A percentile compares a stretch with the other conserved stretches of the same genome.
phyloP scores from a whole-genome alignment of 2,329 filamentous ascomycete genomes.

The Didymella pomorum region DNA sequence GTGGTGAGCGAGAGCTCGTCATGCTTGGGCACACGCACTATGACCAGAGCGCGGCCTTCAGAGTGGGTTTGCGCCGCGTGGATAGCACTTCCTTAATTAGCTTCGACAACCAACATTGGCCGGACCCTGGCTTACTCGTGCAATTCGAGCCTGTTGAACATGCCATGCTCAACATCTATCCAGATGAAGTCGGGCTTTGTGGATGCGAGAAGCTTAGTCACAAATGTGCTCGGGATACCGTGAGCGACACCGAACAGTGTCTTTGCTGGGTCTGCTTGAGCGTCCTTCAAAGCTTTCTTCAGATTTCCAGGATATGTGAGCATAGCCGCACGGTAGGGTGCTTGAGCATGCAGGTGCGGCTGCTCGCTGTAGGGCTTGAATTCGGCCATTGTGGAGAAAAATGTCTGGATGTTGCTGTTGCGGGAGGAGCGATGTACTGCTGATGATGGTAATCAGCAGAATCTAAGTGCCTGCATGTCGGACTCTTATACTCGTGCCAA shows the following conservation, averaged over 20 bases:
- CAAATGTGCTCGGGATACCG: slow-evolving; percentile 36
- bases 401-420: background rate
- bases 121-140: slow-evolving; percentile 29
- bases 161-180: slow-evolving; percentile 41
- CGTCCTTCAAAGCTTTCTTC: slow-evolving; percentile 32
- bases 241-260: slow-evolving; percentile 38
- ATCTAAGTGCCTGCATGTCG: background rate
- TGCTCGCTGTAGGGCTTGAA: slow-evolving; percentile 36
- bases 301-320: slow-evolving; percentile 37
- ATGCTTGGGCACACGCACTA: slow-evolving; percentile 38
- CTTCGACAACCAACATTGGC: background rate
- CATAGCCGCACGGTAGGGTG: slow-evolving; percentile 33
- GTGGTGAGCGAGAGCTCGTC: slow-evolving; percentile 35
- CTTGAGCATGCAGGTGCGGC: slow-evolving; percentile 32
- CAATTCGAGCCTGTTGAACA: slow-evolving; percentile 37
- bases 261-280: slow-evolving; percentile 33
- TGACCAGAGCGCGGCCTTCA: slow-evolving; percentile 32
- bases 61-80: slow-evolving; percentile 41
- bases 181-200: slow-evolving; percentile 41
- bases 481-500: slow-evolving; percentile 2
- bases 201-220: slow-evolving; percentile 39
- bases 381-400: slow-evolving; percentile 23
- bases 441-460: background rate
- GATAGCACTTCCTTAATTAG: slow-evolving; percentile 28
- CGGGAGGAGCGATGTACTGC: no score